Evolutionary conservation across 1,284 basidiomycete genomes (phyloP).

Genomic region (Irpex sp.): DNA sequence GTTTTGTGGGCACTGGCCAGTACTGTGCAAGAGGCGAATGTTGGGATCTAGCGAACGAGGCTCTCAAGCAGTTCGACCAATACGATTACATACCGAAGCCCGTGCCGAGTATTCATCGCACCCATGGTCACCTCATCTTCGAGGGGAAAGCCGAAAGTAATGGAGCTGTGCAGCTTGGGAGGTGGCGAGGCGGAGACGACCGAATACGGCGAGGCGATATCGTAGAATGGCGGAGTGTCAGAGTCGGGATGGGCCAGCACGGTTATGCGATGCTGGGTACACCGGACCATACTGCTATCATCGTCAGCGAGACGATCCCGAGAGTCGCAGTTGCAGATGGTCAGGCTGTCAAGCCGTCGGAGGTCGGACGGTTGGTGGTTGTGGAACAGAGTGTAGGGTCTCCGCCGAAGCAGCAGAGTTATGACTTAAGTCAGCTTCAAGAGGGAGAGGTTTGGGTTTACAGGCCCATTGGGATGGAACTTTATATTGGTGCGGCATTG

Average conservation of each 20-base stretch:
- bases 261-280: conserved; percentile 25
- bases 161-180: conserved; percentile 31
- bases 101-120: conserved; percentile 44
- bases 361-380: conserved; percentile 31
- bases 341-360: conserved; percentile 20
- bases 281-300: conserved; percentile 36
- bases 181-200: conserved; percentile 52
- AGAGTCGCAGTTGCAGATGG: conserved; percentile 22
- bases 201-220: conserved; percentile 53
- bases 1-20: conserved; percentile 38
- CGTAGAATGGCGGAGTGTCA: conserved; percentile 46
- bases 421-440: conserved; percentile 29
- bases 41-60: conserved; percentile 57
- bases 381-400: conserved; percentile 32
- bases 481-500: conserved; percentile 29
- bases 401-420: conserved; percentile 27
- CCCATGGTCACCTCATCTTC: conserved; percentile 55
- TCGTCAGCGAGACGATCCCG: conserved; percentile 29
- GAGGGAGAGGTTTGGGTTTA: conserved; percentile 40
- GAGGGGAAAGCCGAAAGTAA: conserved; percentile 36
- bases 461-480: conserved; percentile 33
- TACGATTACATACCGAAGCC: conserved; percentile 43
- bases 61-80: conserved; percentile 40
- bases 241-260: conserved; percentile 27
- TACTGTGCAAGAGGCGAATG: conserved; percentile 53